Base-by-base conservation (phyloP, 257 asterid species). In the Scutellaria barbata region DNA sequence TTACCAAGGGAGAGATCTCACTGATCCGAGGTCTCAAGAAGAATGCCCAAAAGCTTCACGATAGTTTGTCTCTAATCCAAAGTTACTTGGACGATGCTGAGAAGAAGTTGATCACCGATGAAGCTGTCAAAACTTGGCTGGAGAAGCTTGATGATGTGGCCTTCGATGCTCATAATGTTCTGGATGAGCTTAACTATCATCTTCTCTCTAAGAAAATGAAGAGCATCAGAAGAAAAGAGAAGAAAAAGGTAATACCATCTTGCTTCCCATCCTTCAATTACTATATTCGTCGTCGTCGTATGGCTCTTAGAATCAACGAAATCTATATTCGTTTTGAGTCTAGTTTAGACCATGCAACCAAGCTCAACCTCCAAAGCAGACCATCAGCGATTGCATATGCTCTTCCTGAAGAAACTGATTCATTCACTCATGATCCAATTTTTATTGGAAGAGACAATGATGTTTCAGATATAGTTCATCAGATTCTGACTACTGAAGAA, bases 251-350 rank as follows among this genome's bases (percentile, higher is more conserved):
- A 41, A 5, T n/a, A n/a, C n/a, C 30, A 4, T 62, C 52, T 1
- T 63, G 56, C 52, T 45, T 63, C 69, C 51, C 69, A 63, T 20
- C 69, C n/a, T 63, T 12, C 17, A 12, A 63, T 63, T 13, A 3
- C 13, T 6, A 3, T 18, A n/a, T 63, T 0, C 50, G n/a, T 41
- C 35, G n/a, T 0, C 57, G 57, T 0, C 22, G 6, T 6, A 8
- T 25, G n/a, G 69, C 69, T 45, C 43, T 20, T 45, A 25, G n/a
- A 8, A 64, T 64, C 43, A 45, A 45, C 14, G 1, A 13, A 22
- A 45, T 64, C 69, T 20, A 12, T 64, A 5, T 6, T 0, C 22
- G 37, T 22, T 25, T 64, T 8, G 69, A 25, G n/a, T 45, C 69
- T 17, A 22, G 43, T 64, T 6, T 20, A 18, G 18, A 12, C 45